These are phyloP conservation scores for Neurospora discreta DNA, from an alignment of 495 filamentous ascomycete genomes.

Conservation along the genomic window DNA sequence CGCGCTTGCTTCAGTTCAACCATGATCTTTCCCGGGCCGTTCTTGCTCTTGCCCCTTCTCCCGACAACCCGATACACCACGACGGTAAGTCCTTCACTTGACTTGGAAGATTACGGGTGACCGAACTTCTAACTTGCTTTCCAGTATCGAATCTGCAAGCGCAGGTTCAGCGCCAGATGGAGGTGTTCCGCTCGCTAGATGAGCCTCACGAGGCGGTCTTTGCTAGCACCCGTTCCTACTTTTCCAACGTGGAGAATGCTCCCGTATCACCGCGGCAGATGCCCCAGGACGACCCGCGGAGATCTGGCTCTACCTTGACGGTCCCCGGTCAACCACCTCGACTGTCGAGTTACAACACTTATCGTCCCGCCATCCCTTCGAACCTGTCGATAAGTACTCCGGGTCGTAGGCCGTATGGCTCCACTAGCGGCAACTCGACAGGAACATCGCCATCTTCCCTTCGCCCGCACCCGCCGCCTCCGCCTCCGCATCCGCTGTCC, in stretches of 20 bases:
- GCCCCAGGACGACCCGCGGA: slow-evolving; percentile 73
- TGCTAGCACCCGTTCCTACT: slow-evolving; percentile 64
- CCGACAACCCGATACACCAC: slow-evolving; percentile 48
- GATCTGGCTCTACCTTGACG: slow-evolving; percentile 38
- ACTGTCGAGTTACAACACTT: slow-evolving; percentile 26
- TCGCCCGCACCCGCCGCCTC: slow-evolving; percentile 55
- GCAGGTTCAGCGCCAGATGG: slow-evolving; percentile 76
- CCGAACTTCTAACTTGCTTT: slow-evolving; percentile 22
- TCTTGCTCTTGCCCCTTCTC: slow-evolving; percentile 57
- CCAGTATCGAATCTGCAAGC: slow-evolving; percentile 69
- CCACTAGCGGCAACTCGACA: slow-evolving; percentile 51
- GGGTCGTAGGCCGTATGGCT: slow-evolving; percentile 59
- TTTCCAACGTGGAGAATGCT: slow-evolving; percentile 64
- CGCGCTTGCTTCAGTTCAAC: slow-evolving; percentile 54
- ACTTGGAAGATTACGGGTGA: slow-evolving; percentile 1
- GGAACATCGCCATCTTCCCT: slow-evolving; percentile 65
- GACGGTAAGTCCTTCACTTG: slow-evolving; percentile 40
- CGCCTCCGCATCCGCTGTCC: slow-evolving; percentile 66
- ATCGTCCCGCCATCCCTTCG: slow-evolving; percentile 69
- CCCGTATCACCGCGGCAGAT: slow-evolving; percentile 89
- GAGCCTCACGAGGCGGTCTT: slow-evolving; percentile 67
- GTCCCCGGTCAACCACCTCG: slow-evolving; percentile 28
- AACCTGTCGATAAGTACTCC: slow-evolving; percentile 61
- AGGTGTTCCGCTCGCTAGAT: slow-evolving; percentile 55
- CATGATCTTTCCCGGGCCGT: slow-evolving; percentile 68